Conservation (phyloP, 2,329 filamentous ascomycete genomes). For the Parascedosporium putredinis region DNA sequence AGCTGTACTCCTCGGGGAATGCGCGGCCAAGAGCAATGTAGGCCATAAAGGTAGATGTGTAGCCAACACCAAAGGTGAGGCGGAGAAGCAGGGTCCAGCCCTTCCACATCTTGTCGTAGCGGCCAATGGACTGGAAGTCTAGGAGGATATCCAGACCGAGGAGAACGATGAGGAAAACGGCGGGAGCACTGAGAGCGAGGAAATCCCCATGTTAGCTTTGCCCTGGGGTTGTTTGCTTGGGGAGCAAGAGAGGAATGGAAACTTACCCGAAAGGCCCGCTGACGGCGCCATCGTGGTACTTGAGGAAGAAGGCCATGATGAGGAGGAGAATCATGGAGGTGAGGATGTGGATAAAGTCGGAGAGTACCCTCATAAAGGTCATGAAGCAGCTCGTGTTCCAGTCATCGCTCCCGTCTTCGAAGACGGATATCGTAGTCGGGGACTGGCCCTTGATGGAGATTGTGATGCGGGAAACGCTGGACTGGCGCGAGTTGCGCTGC, state of each 20-base stretch:
- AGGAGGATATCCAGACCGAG: slow-evolving; percentile 24
- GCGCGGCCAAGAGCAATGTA: slow-evolving; percentile 24
- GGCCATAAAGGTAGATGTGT: slow-evolving; percentile 25
- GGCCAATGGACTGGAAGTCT: slow-evolving; percentile 23
- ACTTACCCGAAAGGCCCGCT: slow-evolving; percentile 8
- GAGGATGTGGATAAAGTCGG: slow-evolving; percentile 21
- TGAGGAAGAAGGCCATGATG: slow-evolving; percentile 22
- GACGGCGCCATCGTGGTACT: slow-evolving; percentile 16
- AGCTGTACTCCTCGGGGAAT: slow-evolving; percentile 25
- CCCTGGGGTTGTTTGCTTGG: not conserved
- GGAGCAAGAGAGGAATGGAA: not conserved
- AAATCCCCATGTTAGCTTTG: slow-evolving; percentile 2
- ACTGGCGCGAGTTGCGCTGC: slow-evolving; percentile 6
- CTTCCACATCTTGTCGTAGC: slow-evolving; percentile 20
- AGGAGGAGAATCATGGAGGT: slow-evolving; percentile 21
- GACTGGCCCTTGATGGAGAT: slow-evolving; percentile 5
- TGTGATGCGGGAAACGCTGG: slow-evolving; percentile 6
- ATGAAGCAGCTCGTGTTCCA: not conserved
- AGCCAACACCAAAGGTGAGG: slow-evolving; percentile 19
- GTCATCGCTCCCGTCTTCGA: slow-evolving; percentile 3
- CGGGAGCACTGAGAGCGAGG: slow-evolving; percentile 21
- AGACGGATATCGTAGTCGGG: slow-evolving; percentile 8
- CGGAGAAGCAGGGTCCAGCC: slow-evolving; percentile 22
- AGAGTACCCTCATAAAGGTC: slow-evolving; percentile 17
- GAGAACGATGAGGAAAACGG: slow-evolving; percentile 20